A percentile compares a stretch with the other conserved stretches of the same genome.
Evolutionary conservation across 257 asterid species (phyloP).

Genomic region (Anisodus tanguticus): DNA sequence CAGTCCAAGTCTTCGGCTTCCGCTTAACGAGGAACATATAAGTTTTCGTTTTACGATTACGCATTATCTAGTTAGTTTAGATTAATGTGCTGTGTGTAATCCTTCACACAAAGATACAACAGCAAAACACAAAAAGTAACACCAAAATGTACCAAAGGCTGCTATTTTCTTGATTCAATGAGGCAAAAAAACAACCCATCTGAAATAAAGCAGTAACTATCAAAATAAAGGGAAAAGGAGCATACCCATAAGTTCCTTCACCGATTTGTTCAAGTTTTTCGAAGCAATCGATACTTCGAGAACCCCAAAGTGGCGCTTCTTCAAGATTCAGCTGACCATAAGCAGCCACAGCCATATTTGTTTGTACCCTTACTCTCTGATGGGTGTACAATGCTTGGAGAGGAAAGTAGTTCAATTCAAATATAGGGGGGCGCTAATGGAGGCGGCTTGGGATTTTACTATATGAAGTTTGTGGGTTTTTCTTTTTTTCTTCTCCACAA

Average conservation of each 20-base stretch:
- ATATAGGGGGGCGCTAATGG: background rate
- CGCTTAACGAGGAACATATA: too few relatives aligned
- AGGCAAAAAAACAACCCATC: background rate
- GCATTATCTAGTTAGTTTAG: too few relatives aligned
- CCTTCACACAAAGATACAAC: background rate
- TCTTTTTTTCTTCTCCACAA: background rate
- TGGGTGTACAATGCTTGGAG: background rate
- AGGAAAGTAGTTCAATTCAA: background rate
- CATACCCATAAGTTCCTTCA: conserved; percentile 95
- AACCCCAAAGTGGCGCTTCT: conserved; percentile 92
- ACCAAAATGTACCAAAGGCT: too few relatives aligned
- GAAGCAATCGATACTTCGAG: conserved; percentile 93
- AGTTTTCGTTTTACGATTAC: too few relatives aligned
- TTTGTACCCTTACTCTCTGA: background rate
- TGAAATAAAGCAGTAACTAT: conserved; percentile 13
- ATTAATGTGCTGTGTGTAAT: too few relatives aligned
- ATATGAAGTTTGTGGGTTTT: background rate
- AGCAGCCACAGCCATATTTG: conserved; percentile 55
- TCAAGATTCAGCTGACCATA: conserved; percentile 70
- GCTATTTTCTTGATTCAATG: too few relatives aligned
- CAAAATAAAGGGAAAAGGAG: background rate
- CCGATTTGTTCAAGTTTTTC: conserved; percentile 96
- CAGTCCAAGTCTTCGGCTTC: too few relatives aligned
- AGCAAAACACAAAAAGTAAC: background rate
- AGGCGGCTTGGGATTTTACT: conserved; percentile 18